A percentile compares a stretch with the other conserved stretches of the same genome.
Conservation (phyloP, 805 yeast species). For the Myxozyma monticola region DNA sequence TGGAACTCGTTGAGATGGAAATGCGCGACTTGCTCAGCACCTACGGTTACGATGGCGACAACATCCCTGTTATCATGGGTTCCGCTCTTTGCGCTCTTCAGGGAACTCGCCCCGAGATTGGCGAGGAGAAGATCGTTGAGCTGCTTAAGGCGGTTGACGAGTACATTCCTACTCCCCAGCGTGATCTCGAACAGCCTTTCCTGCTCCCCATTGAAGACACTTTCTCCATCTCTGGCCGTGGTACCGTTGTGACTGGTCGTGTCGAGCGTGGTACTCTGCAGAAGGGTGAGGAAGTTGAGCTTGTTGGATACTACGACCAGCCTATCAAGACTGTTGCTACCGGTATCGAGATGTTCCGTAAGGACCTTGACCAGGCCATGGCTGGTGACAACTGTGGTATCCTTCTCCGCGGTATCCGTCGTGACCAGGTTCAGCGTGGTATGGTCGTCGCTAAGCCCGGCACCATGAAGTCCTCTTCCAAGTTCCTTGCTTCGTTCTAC, state of each 20-base stretch:
- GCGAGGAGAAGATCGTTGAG: constrained; percentile 74
- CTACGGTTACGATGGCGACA: constrained; percentile 97
- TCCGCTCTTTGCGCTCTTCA: constrained; percentile 97
- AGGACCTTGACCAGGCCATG: constrained; percentile 94
- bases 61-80: constrained; percentile 97
- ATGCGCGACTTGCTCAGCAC: constrained; percentile 92
- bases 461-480: constrained; percentile 86
- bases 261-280: constrained; percentile 97
- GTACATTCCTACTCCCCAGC: constrained; percentile 91
- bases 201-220: constrained; percentile 96
- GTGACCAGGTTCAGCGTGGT: constrained; percentile 96
- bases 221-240: constrained; percentile 98
- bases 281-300: constrained; percentile 98
- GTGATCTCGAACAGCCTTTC: constrained; percentile 96
- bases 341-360: constrained; percentile 99
- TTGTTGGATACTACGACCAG: constrained; percentile 85
- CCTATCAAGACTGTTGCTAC: constrained; percentile 93
- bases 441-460: constrained; percentile 96
- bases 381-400: constrained; percentile 99
- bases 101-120: constrained; percentile 84
- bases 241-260: constrained; percentile 98
- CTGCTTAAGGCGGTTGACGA: constrained; percentile 91
- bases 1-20: constrained; percentile 99
- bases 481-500: constrained; percentile 90
- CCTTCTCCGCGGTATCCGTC: constrained; percentile 94